Base-by-base conservation (phyloP, 495 filamentous ascomycete species). In the Usnea hakonensis region DNA sequence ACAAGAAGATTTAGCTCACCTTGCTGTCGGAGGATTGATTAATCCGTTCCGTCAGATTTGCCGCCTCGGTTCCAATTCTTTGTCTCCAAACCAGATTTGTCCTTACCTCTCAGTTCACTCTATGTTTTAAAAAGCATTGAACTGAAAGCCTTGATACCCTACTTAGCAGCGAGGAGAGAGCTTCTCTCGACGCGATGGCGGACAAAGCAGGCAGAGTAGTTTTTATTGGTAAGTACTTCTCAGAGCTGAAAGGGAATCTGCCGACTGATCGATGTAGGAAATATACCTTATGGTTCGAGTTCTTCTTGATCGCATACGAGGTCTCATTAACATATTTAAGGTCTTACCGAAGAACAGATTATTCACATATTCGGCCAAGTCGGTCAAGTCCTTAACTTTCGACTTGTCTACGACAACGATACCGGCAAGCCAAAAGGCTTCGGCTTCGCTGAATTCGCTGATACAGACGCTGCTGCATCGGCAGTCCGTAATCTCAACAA, bases 401-500 rank as follows among this genome's bases (percentile, higher is more conserved):
- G 94, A 37, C 79, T 98, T 17, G 91, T 97, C 67, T 94, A 96
- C 77, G 95, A 98, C 75, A 87, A 88, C 11, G 93, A 97, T 66
- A 97, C 92, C 0, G 94, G 95, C 5, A 85, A 89, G 48, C 94
- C 94, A 0, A 97, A 97, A 73, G 94, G 94, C 16, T 98, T 95
- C 70, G 94, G 94, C 28, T 98, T 98, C 68, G 90, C 90, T 44
- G 93, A 97, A 67, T 98, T 91, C 69, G 83, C 87, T 32, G 94
- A 98, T 67, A 80, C 78, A 74, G 94, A 98, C 68, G 89, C 90
- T 9, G 94, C 94, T 23, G 90, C 93, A 44, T 95, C 91, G 2
- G 94, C 94, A 8, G 92, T 97, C 23, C 87, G 94, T 62, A 98
- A 98, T 70, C 79, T 98, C 37, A 95, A 98, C 77, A 90, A 95